phyloP scores from a whole-genome alignment of 2,329 filamentous ascomycete genomes.

The Hypocreales sp. region DNA sequence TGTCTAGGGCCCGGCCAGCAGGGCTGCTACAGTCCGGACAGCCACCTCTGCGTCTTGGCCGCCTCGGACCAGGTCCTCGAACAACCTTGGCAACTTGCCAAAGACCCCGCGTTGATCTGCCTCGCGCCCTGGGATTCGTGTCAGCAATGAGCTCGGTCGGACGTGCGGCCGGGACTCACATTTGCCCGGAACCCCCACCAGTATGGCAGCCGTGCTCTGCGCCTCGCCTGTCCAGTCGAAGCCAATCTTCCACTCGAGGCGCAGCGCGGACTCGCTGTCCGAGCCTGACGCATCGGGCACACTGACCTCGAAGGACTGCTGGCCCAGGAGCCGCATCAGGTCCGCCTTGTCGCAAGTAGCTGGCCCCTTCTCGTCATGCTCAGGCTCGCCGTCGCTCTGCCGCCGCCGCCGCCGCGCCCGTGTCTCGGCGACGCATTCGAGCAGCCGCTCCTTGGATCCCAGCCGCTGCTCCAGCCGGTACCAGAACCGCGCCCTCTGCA shows the following conservation, averaged over 20 bases:
- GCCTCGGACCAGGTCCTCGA: conserved; percentile 40
- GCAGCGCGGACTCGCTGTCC: conserved; percentile 24
- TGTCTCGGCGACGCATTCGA: conserved; percentile 8
- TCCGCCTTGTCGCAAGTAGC: conserved; percentile 17
- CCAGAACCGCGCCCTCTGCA: conserved; percentile 49
- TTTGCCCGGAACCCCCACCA: conserved; percentile 41
- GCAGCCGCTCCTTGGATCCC: conserved; percentile 13
- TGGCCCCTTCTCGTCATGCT: conserved; percentile 6
- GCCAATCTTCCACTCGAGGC: conserved; percentile 45
- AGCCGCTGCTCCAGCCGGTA: conserved; percentile 33
- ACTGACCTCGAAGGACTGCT: conserved; percentile 29
- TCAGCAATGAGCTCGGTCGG: conserved; percentile 8
- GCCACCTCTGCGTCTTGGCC: conserved; percentile 39
- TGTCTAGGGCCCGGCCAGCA: conserved; percentile 32
- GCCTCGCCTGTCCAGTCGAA: conserved; percentile 66
- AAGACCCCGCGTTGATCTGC: conserved; percentile 40
- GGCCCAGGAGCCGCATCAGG: conserved; percentile 37
- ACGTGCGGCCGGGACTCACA: conserved; percentile 35
- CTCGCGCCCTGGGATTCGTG: conserved; percentile 35
- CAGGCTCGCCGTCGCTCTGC: conserved; percentile 8
- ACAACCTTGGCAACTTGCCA: conserved; percentile 41
- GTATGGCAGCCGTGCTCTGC: conserved; percentile 37
- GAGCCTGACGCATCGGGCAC: conserved; percentile 17
- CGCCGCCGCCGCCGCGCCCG: conserved; percentile 10
- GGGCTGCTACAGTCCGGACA: conserved; percentile 42